phyloP scores from a whole-genome alignment of 2,329 filamentous ascomycete genomes.

The Trichoderma sp. region DNA sequence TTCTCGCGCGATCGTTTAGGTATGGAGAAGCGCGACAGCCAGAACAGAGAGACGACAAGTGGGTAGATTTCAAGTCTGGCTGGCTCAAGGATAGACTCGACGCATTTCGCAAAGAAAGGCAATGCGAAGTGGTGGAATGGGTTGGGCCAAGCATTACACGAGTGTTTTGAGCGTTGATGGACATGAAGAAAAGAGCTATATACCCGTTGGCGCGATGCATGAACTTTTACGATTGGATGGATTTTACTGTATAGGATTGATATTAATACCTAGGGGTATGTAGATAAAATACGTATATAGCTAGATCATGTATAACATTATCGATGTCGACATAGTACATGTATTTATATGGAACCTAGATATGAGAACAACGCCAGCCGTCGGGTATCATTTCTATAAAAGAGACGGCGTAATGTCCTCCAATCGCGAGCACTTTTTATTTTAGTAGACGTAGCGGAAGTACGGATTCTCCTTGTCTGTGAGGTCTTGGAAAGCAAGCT shows the following conservation, averaged over 20 bases:
- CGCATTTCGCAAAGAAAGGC: conserved; percentile 28
- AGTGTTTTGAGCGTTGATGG: conserved; percentile 16
- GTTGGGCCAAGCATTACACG: conserved; percentile 31
- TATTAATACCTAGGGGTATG: neutral
- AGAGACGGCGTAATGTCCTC: neutral
- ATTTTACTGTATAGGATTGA: neutral
- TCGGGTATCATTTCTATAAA: neutral
- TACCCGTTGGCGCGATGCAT: neutral
- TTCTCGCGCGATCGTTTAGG: conserved; percentile 31
- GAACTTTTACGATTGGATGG: neutral
- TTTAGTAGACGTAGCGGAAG: conserved; percentile 55
- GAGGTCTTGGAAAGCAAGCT: conserved; percentile 64
- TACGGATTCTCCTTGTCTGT: conserved; percentile 68
- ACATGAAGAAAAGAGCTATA: neutral
- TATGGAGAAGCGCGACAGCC: conserved; percentile 28
- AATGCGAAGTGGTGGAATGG: conserved; percentile 33
- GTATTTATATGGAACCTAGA: neutral
- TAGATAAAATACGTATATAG: neutral
- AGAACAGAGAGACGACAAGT: conserved; percentile 28
- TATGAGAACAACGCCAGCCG: neutral
- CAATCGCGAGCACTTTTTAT: neutral
- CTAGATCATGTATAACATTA: neutral
- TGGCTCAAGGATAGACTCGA: conserved; percentile 31
- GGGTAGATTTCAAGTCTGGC: conserved; percentile 34
- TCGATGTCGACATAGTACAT: neutral